Evolutionary conservation across 139 green algal genomes (phyloP), one percentile per base, ranked within the genome.

Genomic region (Edaphochlamys debaryana): DNA sequence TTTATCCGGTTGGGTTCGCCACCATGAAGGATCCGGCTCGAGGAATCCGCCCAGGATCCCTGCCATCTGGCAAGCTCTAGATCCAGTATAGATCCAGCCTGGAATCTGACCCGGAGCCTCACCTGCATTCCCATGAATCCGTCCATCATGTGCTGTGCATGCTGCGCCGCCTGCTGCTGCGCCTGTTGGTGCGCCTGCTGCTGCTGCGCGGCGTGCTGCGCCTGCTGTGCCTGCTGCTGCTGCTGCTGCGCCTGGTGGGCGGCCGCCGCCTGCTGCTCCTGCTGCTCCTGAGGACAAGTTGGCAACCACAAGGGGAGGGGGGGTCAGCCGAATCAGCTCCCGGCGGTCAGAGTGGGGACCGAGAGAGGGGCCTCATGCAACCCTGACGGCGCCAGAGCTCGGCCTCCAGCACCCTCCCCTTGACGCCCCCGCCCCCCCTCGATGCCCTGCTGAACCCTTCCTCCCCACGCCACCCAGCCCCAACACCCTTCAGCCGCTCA

Each of bases 181-280:
- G 52, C 37, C 42, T 69, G 52, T 36, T 79, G 72, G 22, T 68
- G 71, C 30, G 66, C 48, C 60, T 79, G 70, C 32, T 67, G 34
- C 32, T 79, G 70, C 19, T 79, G 48, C 32, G 48, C 32, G 22
- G 66, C 34, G 5, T 79, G 71, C 9, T 69, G 23, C 56, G 58
- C 38, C 13, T 70, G 73, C 58, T 82, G 62, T n/a, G 72, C 62
- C n/a, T 67, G 62, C 42, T 52, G 62, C 42, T 73, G 62, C 36
- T 81, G 58, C 60, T 82, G 75, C n/a, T 64, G 54, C 29, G 37
- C 15, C 32, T n/a, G n/a, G 25, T 82, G n/a, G 7, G 72, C 30
- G 23, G 36, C 42, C 60, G 72, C 41, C 60, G 72, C 41, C 75
- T 73, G 25, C 30, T 23, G 74, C 41, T 70, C 40, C n/a, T 19